Evolutionary conservation across 164 flowering plant species (phyloP).

Genomic region (Stephania japonica): DNA sequence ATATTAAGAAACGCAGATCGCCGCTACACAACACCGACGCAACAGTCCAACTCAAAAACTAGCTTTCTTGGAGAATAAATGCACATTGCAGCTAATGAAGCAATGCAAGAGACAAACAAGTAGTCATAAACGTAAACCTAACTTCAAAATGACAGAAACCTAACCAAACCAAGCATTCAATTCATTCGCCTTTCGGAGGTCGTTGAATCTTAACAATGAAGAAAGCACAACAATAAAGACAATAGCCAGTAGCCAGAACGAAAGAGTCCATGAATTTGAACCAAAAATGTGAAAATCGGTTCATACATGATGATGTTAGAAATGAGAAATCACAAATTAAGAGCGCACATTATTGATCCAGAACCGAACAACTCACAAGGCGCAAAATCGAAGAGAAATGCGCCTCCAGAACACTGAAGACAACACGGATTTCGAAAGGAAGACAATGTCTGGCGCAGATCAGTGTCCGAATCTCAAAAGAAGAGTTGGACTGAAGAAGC

Average conservation of each 20-base stretch:
- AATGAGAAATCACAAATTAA: not conserved
- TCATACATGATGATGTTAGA: not conserved
- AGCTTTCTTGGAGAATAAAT: not conserved
- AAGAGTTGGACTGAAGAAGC: not conserved
- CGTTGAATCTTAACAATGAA: not conserved
- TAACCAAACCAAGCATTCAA: not conserved
- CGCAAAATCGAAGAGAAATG: not conserved
- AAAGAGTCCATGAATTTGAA: not conserved
- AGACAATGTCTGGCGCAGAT: not conserved
- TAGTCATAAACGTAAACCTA: not conserved
- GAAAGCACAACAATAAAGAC: not conserved
- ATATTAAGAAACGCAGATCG: no score
- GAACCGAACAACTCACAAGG: not conserved
- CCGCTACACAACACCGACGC: no score
- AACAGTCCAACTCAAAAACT: no score
- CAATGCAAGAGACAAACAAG: not conserved
- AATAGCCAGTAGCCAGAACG: not conserved
- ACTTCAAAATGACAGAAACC: not conserved
- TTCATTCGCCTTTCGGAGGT: not conserved
- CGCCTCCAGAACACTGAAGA: not conserved
- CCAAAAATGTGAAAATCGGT: not conserved
- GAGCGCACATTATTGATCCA: not conserved
- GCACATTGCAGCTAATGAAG: not conserved
- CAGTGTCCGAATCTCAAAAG: not conserved
- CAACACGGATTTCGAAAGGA: not conserved